phyloP scores from a whole-genome alignment of 129 eudicot genomes.

The sunflower (Helianthus annuus) region HanXRQr2.0-SUNRISE NC_035447.2:133534769-133535268 shows the following conservation, averaged over 20 bases:
- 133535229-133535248: constrained; percentile 89
- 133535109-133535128: constrained; percentile 62
- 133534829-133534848: constrained; percentile 10
- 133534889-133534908: constrained; percentile 12
- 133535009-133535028: constrained; percentile 97
- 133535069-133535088: constrained; percentile 72
- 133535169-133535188: constrained; percentile 94
- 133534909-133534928: not conserved
- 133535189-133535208: constrained; percentile 90
- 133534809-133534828: constrained; percentile 41
- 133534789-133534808: constrained; percentile 30
- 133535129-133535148: constrained; percentile 53
- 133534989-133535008: constrained; percentile 92
- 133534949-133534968: constrained; percentile 89
- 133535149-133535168: constrained; percentile 76
- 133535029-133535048: constrained; percentile 71
- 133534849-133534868: constrained; percentile 4
- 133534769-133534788: constrained; percentile 36
- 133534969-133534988: constrained; percentile 83
- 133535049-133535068: constrained; percentile 73
- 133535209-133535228: constrained; percentile 72
- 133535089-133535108: constrained; percentile 73
- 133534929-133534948: not conserved
- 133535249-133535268: constrained; percentile 86
- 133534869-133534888: not conserved